These are phyloP conservation scores for Trypanosoma boissoni DNA, from an alignment of 208 protist genomes.

Conservation along the genomic window DNA sequence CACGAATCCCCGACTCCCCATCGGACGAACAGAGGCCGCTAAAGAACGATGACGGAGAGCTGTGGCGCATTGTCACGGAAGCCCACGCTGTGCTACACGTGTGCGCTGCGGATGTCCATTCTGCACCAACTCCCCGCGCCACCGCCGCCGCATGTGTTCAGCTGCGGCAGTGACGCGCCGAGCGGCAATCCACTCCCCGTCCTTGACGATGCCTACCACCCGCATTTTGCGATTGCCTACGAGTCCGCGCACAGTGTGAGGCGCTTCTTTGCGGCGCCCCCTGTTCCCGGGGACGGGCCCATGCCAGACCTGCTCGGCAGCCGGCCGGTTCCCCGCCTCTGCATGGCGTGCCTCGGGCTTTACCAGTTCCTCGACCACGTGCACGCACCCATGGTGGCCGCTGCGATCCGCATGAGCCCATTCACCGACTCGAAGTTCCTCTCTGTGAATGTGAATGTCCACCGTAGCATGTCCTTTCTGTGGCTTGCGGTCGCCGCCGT, in stretches of 20 bases:
- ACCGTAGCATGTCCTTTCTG: constrained; percentile 80
- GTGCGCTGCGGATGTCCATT: constrained; percentile 86
- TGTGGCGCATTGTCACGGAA: constrained; percentile 12
- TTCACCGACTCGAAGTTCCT: constrained; percentile 65
- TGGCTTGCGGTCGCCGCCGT: constrained; percentile 70
- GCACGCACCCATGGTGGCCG: constrained; percentile 61
- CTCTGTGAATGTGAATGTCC: constrained; percentile 81
- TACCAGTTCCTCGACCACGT: constrained; percentile 87
- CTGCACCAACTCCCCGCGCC: constrained; percentile 58
- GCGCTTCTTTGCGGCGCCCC: constrained; percentile 39
- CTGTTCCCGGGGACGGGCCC: neutral
- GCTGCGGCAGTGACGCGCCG: neutral
- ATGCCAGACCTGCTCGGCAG: constrained; percentile 26
- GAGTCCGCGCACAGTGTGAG: constrained; percentile 52
- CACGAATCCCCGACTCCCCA: too few species aligned
- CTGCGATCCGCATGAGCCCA: constrained; percentile 54
- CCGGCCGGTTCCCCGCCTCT: constrained; percentile 46
- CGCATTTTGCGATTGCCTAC: constrained; percentile 71
- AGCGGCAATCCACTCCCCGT: constrained; percentile 21
- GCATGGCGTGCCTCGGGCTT: constrained; percentile 74
- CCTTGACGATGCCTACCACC: constrained; percentile 53
- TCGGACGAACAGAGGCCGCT: neutral
- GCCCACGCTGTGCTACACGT: constrained; percentile 66
- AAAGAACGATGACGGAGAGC: neutral
- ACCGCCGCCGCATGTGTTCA: constrained; percentile 5